Base-by-base conservation (phyloP, 768 basidiomycete genomes). In the Suillus cothurnatus region DNA sequence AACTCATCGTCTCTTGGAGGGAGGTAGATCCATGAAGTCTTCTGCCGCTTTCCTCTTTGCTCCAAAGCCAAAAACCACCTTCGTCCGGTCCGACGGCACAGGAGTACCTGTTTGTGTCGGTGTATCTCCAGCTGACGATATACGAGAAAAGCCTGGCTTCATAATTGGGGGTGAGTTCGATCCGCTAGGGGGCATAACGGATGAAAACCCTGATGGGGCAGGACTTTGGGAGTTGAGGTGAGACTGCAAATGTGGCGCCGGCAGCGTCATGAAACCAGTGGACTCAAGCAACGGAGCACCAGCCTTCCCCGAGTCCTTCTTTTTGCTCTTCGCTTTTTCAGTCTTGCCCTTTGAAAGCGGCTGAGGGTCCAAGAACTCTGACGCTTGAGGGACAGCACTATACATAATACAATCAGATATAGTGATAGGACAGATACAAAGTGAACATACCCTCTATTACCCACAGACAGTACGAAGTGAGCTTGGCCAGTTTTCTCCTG, bases 401-500 rank as follows among this genome's bases (percentile, higher is more conserved):
- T 3, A 75, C 36, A 41, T 52, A 49, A 26, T n/a, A 59, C 8
- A 55, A 56, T 66, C 28, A 72, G 64, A 19, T 8, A 17, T 53
- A 52, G 12, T 14, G 0, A 32, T 21, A 12, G 6, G 12, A 62
- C 11, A 26, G 31, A 28, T 4, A 38, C 21, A 15, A 19, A 26
- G 63, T 61, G 31, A 52, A 78, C 90, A 26, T 74, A 94, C 92
- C 93, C 93, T 84, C 93, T 84, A 74, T 95, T 97, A 68, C 95
- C 95, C 45, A 97, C 94, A 1, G 93, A 95, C 65, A 99, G 77
- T 21, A 99, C 92, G 78, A 99, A 99, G 72, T 97, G 95, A 11
- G 97, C 97, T 71, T 96, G 93, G 1, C 97, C 97, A 11, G 93
- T 87, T 81, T 94, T 95, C 77, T 95, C 90, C 74, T 97, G 95